Percentiles rank a stretch among this genome's conserved stretches.
Evolutionary conservation across 2,329 filamentous ascomycete genomes (phyloP).

Genomic region (Beauveria australis): DNA sequence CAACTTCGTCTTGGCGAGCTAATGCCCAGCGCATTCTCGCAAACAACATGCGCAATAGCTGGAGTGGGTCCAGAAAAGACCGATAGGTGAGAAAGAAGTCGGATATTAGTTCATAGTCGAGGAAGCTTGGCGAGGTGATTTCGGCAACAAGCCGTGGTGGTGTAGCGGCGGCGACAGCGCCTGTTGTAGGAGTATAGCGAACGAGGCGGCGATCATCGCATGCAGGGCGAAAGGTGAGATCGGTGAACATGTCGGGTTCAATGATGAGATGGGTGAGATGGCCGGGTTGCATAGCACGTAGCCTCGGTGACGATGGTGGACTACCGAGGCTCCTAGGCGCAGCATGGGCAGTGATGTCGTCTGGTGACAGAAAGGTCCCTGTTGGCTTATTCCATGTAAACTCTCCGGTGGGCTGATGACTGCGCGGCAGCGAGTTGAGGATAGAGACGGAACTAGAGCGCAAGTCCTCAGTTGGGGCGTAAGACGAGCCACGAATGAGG

Average conservation of each 20-base stretch:
- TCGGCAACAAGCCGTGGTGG: constrained; percentile 87
- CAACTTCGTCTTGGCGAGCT: constrained; percentile 68
- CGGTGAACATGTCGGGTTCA: constrained; percentile 73
- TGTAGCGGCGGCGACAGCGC: constrained; percentile 79
- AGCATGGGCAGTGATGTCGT: constrained; percentile 22
- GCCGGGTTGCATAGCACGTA: constrained; percentile 35
- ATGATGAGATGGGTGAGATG: constrained; percentile 45
- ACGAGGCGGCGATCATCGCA: constrained; percentile 76
- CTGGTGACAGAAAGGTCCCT: constrained; percentile 19
- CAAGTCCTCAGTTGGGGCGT: constrained; percentile 66
- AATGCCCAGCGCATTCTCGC: constrained; percentile 84
- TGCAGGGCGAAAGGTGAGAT: constrained; percentile 67
- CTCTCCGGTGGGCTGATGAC: constrained; percentile 21
- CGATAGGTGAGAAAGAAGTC: constrained; percentile 97
- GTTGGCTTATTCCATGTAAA: constrained; percentile 3
- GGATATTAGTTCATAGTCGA: constrained; percentile 93
- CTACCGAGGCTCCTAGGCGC: constrained; percentile 17
- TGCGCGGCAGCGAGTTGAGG: constrained; percentile 29
- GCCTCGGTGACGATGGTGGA: constrained; percentile 30
- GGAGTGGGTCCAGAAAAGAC: constrained; percentile 67
- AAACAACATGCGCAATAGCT: constrained; percentile 76
- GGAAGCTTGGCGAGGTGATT: constrained; percentile 89
- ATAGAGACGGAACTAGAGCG: constrained; percentile 52
- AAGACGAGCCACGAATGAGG: constrained; percentile 72
- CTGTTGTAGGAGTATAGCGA: constrained; percentile 62